Percentiles rank a stretch among this genome's conserved stretches.
Conservation (phyloP, 2,329 filamentous ascomycete species). For the Cordyceps pruinosa region DNA sequence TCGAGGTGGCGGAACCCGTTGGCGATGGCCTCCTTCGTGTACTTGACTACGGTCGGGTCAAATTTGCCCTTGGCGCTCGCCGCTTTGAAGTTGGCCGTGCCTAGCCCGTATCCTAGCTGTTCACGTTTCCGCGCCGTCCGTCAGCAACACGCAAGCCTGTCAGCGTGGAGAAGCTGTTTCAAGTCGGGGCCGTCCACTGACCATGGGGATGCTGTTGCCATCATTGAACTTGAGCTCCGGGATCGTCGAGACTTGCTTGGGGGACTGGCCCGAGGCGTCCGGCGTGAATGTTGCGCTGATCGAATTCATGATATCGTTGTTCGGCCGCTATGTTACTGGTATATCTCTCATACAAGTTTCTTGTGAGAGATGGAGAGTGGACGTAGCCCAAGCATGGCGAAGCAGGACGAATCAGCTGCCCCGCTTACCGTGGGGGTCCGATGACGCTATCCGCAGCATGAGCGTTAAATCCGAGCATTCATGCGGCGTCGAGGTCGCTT, state of each 20-base stretch:
- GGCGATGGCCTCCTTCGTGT: conserved; percentile 56
- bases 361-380: neutral
- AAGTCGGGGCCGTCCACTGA: conserved; percentile 26
- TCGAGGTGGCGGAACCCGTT: conserved; percentile 69
- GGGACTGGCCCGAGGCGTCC: conserved; percentile 30
- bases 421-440: conserved; percentile 1
- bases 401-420: neutral
- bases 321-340: neutral
- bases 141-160: neutral
- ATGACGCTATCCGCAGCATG: conserved; percentile 4
- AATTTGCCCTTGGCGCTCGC: conserved; percentile 34
- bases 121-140: too few species aligned
- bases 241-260: conserved; percentile 37
- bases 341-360: neutral
- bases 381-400: neutral
- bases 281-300: conserved; percentile 32
- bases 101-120: conserved; percentile 64
- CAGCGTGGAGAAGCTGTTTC: too few species aligned
- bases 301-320: conserved; percentile 34
- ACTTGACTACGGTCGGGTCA: conserved; percentile 45
- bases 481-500: neutral
- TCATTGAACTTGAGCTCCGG: conserved; percentile 65
- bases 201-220: conserved; percentile 65
- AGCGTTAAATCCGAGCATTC: neutral
- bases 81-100: conserved; percentile 59